Conservation (phyloP, 805 yeast genomes). For the Lipomyces yamanashiensis region DNA sequence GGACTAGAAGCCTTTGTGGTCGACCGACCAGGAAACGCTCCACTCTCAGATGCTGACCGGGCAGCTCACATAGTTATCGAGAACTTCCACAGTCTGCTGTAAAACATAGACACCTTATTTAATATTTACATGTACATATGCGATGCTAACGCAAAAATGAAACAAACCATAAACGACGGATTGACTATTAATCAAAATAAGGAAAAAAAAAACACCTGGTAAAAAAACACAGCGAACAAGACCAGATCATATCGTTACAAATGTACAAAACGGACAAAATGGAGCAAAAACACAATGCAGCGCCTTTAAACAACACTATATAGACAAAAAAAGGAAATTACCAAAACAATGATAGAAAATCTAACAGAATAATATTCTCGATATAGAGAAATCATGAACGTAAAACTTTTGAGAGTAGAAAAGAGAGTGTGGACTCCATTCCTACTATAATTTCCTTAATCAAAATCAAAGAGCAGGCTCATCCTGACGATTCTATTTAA, state of each 20-base stretch:
- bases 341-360: neutral
- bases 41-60: conserved; percentile 36
- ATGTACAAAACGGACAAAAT: conserved; percentile 1
- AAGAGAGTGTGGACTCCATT: neutral
- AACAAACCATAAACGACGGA: neutral
- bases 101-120: neutral
- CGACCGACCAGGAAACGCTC: conserved; percentile 73
- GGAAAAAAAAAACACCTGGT: neutral
- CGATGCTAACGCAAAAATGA: neutral
- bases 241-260: conserved; percentile 12
- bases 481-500: conserved; percentile 42
- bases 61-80: conserved; percentile 24
- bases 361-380: neutral
- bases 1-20: conserved; percentile 66
- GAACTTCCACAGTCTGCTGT: conserved; percentile 16
- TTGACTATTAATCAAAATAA: neutral
- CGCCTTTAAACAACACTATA: conserved; percentile 1
- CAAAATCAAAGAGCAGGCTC: neutral
- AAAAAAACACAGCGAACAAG: neutral
- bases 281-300: conserved; percentile 6
- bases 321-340: neutral
- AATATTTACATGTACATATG: neutral
- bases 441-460: neutral
- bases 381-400: neutral
- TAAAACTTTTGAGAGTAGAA: neutral